phyloP scores from a whole-genome alignment of 441 rosid species.

The Gossypium davidsonii region DNA sequence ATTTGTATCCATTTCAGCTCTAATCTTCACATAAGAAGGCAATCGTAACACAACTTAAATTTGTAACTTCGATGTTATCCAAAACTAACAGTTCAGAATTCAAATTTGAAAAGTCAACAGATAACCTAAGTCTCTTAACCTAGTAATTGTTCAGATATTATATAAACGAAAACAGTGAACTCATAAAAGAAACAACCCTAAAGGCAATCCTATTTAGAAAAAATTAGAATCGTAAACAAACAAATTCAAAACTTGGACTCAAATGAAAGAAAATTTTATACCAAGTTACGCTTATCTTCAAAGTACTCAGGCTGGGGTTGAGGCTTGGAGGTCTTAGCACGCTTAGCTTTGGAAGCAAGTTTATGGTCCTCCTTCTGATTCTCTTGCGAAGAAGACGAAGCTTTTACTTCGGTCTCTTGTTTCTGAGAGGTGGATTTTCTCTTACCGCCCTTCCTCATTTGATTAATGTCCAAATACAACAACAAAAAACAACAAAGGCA shows the following conservation, averaged over 20 bases:
- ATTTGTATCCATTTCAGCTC: neutral
- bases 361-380: constrained; percentile 16
- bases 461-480: neutral
- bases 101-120: neutral
- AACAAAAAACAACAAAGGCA: neutral
- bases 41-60: neutral
- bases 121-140: neutral
- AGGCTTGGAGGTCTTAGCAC: constrained; percentile 39
- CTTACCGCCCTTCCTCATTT: constrained; percentile 76
- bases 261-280: constrained; percentile 17
- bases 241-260: neutral
- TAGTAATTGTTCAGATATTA: neutral
- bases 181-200: neutral
- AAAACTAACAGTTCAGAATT: neutral
- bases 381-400: constrained; percentile 25
- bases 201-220: neutral
- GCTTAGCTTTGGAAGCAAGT: constrained; percentile 41
- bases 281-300: constrained; percentile 83
- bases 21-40: neutral
- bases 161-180: neutral
- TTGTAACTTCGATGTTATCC: neutral
- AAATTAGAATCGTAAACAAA: neutral
- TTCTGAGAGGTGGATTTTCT: constrained; percentile 38
- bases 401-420: constrained; percentile 18
- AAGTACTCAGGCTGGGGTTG: constrained; percentile 55